Base-by-base conservation (phyloP, 2,329 filamentous ascomycete species). In the Alternaria conjuncta region DNA sequence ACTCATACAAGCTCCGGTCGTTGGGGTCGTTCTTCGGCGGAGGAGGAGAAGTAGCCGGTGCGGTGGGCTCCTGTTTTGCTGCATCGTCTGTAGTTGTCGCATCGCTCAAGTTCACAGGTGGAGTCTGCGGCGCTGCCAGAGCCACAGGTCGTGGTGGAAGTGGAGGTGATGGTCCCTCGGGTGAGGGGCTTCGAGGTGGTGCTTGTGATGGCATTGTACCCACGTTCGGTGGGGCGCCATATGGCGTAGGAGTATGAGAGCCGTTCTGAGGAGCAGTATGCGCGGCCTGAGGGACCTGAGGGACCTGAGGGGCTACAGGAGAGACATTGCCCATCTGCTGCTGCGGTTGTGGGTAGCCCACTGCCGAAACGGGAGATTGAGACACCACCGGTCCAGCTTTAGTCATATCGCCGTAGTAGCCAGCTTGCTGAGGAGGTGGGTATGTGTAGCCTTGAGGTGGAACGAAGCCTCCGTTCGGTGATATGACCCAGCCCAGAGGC, bases 1-100 rank as follows among this genome's bases (percentile, higher is more conserved):
- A 72, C 26, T 67, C 65, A 46, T 72, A 73, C 15, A 72, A 28
- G 36, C 64, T 64, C n/a, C 63, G 49, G 32, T 72, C 60, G n/a
- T 66, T 66, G 5, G 65, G 55, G 25, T 70, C 66, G 11, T 65
- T 64, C 57, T 66, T 70, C 11, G 53, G 61, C 2, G 61, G 62
- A 5, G 61, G 62, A 3, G 55, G 41, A 41, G 55, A 55, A 15
- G 67, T 45, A 26, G 61, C 58, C 7, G 65, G 46, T 20, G 60
- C 47, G 3, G 55, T 26, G 6, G 62, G n/a, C 28, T 63, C n/a
- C 6, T 36, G 20, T 5, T n/a, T 44, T 10, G 59, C 15, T 15
- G 28, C 54, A 6, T 59, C 12, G 1, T 61, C 49, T 18, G 47
- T 46, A 3, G 62, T 46, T 10, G 60, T 49, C 6, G 53, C 46